Base-by-base conservation (phyloP, 2,329 filamentous ascomycete genomes). In the Botrytis porri region DNA sequence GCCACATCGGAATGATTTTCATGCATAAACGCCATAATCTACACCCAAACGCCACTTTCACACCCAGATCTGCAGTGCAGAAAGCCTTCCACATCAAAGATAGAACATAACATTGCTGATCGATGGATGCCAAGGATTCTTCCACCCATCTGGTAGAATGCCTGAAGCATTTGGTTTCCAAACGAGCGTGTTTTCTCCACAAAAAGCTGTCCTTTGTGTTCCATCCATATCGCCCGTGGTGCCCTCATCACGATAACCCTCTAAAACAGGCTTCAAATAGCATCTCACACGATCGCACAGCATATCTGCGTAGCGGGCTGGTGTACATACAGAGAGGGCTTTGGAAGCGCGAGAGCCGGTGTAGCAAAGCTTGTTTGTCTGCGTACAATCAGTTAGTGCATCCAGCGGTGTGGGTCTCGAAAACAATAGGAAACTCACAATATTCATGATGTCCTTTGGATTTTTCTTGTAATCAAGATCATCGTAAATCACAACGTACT, bases 221-320 rank as follows among this genome's bases (percentile, higher is more conserved):
- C 25, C 48, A 45, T 45, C n/a, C n/a, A 64, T 43, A 10, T n/a
- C 25, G 20, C 25, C 51, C 37, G 51, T 12, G 18, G 5, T 29
- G 5, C 32, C 1, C 6, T 39, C 1, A 25, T 39, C 35, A 7
- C 5, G 48, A 22, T 37, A 32, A 6, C 73, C 65, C 18, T 54
- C 12, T 16, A 73, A 43, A 10, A 51, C 29, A 16, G 63, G 75
- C 12, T 61, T 87, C 12, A 95, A 85, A 80, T 96, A 95, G 20
- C 86, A 85, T 0, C 93, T 85, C 0, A 92, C 91, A 4, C 94
- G 86, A 76, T 93, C 92, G 79, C 93, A 95, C 5, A 95, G 87
- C 48, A 97, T 84, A 80, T 97, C 94, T 0, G 94, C 94, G 79
- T 97, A 97, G 84, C 97, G 96, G 0, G 93, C 94, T 0, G 94